These are phyloP conservation scores for Gossypium laxum DNA, from an alignment of 441 rosid genomes.

Conservation along the genomic window DNA sequence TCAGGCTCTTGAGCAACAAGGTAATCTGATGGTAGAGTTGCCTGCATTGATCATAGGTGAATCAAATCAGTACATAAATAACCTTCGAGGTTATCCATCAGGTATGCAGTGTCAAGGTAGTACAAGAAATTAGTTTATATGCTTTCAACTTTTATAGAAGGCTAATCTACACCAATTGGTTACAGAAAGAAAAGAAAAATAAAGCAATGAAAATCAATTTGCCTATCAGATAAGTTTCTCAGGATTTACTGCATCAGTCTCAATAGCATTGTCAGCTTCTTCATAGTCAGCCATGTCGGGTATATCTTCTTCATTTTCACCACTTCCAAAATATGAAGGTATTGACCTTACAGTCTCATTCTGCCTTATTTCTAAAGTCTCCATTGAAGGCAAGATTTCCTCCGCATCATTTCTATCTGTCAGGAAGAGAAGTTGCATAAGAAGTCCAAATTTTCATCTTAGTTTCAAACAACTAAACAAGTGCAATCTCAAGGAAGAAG, in stretches of 20 bases:
- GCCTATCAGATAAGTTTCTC: not conserved
- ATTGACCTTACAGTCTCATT: constrained; percentile 48
- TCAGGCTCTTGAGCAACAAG: constrained; percentile 80
- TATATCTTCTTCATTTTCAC: constrained; percentile 76
- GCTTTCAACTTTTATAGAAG: not conserved
- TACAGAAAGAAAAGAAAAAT: not conserved
- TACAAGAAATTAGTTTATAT: not conserved
- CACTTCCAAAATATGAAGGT: constrained; percentile 68
- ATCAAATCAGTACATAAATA: not conserved
- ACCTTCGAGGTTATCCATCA: not conserved
- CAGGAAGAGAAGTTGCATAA: not conserved
- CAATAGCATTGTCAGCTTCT: constrained; percentile 59
- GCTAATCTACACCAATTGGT: not conserved
- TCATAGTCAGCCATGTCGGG: constrained; percentile 88
- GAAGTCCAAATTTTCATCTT: constrained; percentile 1
- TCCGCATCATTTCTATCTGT: constrained; percentile 62
- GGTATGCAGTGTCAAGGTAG: not conserved
- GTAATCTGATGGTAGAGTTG: constrained; percentile 61
- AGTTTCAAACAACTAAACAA: not conserved
- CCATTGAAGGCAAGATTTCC: constrained; percentile 85
- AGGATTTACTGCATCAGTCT: constrained; percentile 66
- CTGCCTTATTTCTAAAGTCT: constrained; percentile 53
- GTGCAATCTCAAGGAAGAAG: not conserved
- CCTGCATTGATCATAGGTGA: constrained; percentile 37
- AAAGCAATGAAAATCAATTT: not conserved